Evolutionary conservation across 306 rosid genomes (phyloP).

Genomic region (Bauhinia variegata): DNA sequence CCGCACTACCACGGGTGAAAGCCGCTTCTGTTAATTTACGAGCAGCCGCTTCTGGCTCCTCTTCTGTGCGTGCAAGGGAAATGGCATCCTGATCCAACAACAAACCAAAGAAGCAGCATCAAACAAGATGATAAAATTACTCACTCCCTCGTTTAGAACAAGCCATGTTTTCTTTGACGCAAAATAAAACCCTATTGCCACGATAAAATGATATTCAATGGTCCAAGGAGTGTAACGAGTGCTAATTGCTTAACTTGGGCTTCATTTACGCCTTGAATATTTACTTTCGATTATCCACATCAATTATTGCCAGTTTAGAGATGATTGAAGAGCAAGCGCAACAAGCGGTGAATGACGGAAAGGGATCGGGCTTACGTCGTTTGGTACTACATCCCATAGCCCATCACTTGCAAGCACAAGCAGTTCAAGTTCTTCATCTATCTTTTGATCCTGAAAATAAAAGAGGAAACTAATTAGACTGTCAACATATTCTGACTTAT

Average conservation of each 20-base stretch:
- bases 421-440: slow-evolving; percentile 78
- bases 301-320: slow-evolving; percentile 5
- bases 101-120: neutral
- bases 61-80: slow-evolving; percentile 72
- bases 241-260: neutral
- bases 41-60: slow-evolving; percentile 81
- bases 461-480: slow-evolving; percentile 24
- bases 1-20: slow-evolving; percentile 87
- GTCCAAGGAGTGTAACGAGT: neutral
- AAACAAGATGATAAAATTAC: too few species aligned
- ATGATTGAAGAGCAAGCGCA: slow-evolving; percentile 19
- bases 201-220: neutral
- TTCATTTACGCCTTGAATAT: neutral
- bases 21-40: slow-evolving; percentile 81
- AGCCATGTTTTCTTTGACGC: slow-evolving; percentile 1
- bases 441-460: slow-evolving; percentile 65
- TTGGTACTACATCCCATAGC: slow-evolving; percentile 90
- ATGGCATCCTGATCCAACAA: slow-evolving; percentile 69
- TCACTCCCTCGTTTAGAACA: neutral
- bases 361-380: slow-evolving; percentile 65
- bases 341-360: slow-evolving; percentile 26
- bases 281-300: slow-evolving; percentile 13
- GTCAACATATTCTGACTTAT: slow-evolving; percentile 15
- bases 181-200: neutral
- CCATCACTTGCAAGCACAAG: slow-evolving; percentile 96